These are phyloP conservation scores for Hypoxylon rickii DNA, from an alignment of 495 filamentous ascomycete species.

Conservation along the genomic window DNA sequence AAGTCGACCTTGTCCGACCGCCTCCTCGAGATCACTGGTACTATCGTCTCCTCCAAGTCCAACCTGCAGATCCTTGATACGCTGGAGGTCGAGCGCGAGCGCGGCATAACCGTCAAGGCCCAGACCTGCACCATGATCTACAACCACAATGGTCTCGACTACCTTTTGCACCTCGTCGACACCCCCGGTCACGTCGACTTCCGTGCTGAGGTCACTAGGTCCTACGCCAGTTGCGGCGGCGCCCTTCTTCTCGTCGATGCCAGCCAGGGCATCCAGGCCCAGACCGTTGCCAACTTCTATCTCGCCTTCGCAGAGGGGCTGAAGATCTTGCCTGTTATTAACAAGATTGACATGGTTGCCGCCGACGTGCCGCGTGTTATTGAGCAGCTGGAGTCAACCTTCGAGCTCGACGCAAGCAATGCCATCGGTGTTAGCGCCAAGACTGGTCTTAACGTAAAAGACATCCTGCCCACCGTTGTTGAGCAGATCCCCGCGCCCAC, in stretches of 20 bases:
- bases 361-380: slow-evolving; percentile 84
- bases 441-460: slow-evolving; percentile 83
- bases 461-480: slow-evolving; percentile 80
- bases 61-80: slow-evolving; percentile 98
- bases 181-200: slow-evolving; percentile 99
- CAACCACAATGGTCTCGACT: slow-evolving; percentile 81
- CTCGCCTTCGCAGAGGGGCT: slow-evolving; percentile 91
- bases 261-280: slow-evolving; percentile 88
- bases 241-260: slow-evolving; percentile 92
- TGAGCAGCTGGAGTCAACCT: slow-evolving; percentile 80
- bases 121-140: slow-evolving; percentile 99
- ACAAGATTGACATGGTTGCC: slow-evolving; percentile 91
- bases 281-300: slow-evolving; percentile 98
- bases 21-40: slow-evolving; percentile 91
- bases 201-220: slow-evolving; percentile 89
- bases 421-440: slow-evolving; percentile 92
- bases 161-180: slow-evolving; percentile 92
- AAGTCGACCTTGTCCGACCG: slow-evolving; percentile 94
- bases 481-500: slow-evolving; percentile 80
- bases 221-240: slow-evolving; percentile 93
- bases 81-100: slow-evolving; percentile 91
- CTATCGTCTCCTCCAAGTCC: slow-evolving; percentile 74
- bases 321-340: slow-evolving; percentile 85
- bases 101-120: slow-evolving; percentile 97
- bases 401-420: slow-evolving; percentile 81